These are phyloP conservation scores for Pistacia vera DNA, from an alignment of 345 rosid genomes.

Conservation along the genomic window DNA sequence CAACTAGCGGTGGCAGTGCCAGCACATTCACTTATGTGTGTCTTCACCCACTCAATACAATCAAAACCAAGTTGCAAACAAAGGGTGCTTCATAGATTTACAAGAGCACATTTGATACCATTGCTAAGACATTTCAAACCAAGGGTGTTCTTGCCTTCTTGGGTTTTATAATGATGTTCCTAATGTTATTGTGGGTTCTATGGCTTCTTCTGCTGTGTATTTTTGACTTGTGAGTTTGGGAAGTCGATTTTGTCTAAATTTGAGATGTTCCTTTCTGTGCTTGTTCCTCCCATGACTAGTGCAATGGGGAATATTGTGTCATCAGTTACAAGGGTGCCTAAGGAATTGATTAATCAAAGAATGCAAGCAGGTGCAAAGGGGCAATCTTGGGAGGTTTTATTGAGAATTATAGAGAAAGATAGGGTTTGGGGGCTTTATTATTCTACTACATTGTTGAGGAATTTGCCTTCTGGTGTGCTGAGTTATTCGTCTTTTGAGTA, in stretches of 20 bases:
- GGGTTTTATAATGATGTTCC: slow-evolving; percentile 93
- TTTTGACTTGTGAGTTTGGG: slow-evolving; percentile 53
- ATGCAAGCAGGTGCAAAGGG: slow-evolving; percentile 94
- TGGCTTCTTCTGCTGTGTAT: slow-evolving; percentile 84
- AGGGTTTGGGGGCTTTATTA: slow-evolving; percentile 86
- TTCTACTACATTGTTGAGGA: slow-evolving; percentile 84
- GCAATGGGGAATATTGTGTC: slow-evolving; percentile 96
- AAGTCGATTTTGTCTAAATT: slow-evolving; percentile 76
- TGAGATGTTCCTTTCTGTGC: slow-evolving; percentile 60
- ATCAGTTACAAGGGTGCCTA: slow-evolving; percentile 92
- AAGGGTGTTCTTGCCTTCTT: slow-evolving; percentile 50
- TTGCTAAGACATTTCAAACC: slow-evolving; percentile 68
- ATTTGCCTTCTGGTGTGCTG: slow-evolving; percentile 88
- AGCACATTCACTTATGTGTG: slow-evolving; percentile 92
- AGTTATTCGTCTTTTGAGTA: slow-evolving; percentile 94
- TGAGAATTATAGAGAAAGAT: slow-evolving; percentile 77
- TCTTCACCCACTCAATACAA: slow-evolving; percentile 79
- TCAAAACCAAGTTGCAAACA: slow-evolving; percentile 91
- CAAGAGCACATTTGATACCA: slow-evolving; percentile 62
- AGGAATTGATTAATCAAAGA: slow-evolving; percentile 85
- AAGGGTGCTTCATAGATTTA: slow-evolving; percentile 82
- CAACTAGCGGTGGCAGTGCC: slow-evolving; percentile 83
- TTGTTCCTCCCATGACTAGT: slow-evolving; percentile 92
- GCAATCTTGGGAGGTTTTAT: slow-evolving; percentile 72
- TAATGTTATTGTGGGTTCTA: slow-evolving; percentile 89